Base-by-base conservation (phyloP, 1,284 basidiomycete genomes). In the Lignosus rhinocerotis region DNA sequence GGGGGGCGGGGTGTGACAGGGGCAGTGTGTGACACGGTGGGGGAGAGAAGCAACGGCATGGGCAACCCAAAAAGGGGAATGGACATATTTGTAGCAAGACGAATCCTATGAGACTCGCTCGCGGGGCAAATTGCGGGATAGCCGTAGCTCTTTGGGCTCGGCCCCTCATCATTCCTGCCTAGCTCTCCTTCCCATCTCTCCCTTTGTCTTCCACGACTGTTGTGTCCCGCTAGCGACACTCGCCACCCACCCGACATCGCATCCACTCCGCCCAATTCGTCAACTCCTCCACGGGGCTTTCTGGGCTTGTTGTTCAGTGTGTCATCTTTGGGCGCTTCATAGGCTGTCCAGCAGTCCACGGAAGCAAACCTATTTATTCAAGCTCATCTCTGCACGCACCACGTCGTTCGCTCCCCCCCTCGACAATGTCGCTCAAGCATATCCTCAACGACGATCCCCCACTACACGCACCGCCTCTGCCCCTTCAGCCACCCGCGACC, bases 381-480 rank as follows among this genome's bases (percentile, higher is more conserved):
- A 56, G 49, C 59, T 47, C 54, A 56, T 51, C 60, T 55, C 58
- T 57, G 57, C 57, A 62, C 66, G 55, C 49, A 57, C 60, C 64
- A 60, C 56, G 56, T 62, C 55, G 53, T 49, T 57, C 56, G 56
- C 56, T 58, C 36, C 51, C 58, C 58, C 54, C 55, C 56, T 44
- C 58, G 48, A 66, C 62, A 58, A 90, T 90, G 88, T 90, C 88
- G 53, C 82, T 90, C 70, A 84, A 82, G 66, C 80, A 82, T 64
- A 90, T 90, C 61, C 84, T 90, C 74, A 90, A 90, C 74, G 83
- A 88, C 75, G 83, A 87, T 62, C 76, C 75, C n/a, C 67, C 67
- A 16, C 59, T 63, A 31, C 64, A 66, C 50, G 63, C 67, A 46
- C 63, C 69, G 44, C 55, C 62, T 9, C 60, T 63, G 17, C 41